phyloP scores from a whole-genome alignment of 2,329 filamentous ascomycete species.

The Fusarium dimerum region DNA sequence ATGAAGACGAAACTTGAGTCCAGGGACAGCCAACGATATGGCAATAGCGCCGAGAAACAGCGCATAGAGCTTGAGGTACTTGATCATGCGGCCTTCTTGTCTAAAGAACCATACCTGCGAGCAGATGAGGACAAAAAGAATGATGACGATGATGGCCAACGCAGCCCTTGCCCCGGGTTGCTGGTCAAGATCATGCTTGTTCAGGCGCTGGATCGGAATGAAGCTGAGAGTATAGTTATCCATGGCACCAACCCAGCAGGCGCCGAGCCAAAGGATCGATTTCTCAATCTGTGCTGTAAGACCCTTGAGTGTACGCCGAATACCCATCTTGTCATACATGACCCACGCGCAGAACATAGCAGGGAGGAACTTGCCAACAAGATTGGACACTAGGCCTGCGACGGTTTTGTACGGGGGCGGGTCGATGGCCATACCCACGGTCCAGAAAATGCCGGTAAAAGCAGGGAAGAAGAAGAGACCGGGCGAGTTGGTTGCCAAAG shows the following conservation, averaged over 20 bases:
- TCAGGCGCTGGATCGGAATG: constrained; percentile 93
- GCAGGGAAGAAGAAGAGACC: constrained; percentile 81
- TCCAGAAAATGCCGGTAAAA: constrained; percentile 83
- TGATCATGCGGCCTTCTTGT: constrained; percentile 76
- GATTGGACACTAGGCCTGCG: constrained; percentile 71
- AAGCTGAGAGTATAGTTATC: constrained; percentile 95
- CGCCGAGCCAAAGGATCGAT: constrained; percentile 84
- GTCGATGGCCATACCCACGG: constrained; percentile 87
- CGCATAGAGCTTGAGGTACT: constrained; percentile 76
- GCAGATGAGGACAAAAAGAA: constrained; percentile 67
- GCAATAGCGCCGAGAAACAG: constrained; percentile 68
- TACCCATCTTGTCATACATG: constrained; percentile 80
- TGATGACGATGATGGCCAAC: constrained; percentile 73
- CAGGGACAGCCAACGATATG: constrained; percentile 70
- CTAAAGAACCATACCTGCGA: constrained; percentile 85
- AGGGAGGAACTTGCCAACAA: constrained; percentile 81
- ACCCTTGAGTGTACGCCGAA: constrained; percentile 68
- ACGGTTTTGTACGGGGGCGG: constrained; percentile 71
- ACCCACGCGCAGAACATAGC: constrained; percentile 86
- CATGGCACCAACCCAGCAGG: constrained; percentile 85
- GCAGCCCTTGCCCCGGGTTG: constrained; percentile 89
- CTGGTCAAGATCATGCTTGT: constrained; percentile 80
- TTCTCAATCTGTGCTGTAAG: constrained; percentile 87
- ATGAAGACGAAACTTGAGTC: constrained; percentile 83
- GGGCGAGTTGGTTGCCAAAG: constrained; percentile 78